Evolutionary conservation across 2,329 filamentous ascomycete genomes (phyloP), one percentile per base, ranked within the genome.

Genomic region (Corinectria fuckeliana): DNA sequence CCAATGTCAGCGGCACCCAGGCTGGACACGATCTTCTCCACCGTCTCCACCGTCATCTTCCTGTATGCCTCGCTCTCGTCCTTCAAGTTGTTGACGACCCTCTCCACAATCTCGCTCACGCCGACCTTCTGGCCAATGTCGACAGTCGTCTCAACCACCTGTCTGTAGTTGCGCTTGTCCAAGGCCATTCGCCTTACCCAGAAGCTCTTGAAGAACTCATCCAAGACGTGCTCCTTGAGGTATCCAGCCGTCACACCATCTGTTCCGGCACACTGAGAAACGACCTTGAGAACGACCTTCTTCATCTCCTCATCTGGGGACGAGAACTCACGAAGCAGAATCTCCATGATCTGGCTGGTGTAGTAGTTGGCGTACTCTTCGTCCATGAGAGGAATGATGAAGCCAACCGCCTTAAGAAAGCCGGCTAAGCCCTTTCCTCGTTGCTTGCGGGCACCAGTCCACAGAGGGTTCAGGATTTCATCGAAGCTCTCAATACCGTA

Each of bases 361-460:
- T 99, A 99, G 80, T 99, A 99, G 75, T 97, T 98, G 77, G 95
- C 94, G 75, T 97, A 98, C 74, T 99, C 95, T 77, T 99, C 95
- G 79, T 99, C 95, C 95, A 99, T 99, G 51, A 99, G 85, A 4
- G 95, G 95, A 63, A 99, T 98, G 72, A 99, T 97, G 75, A 95
- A 98, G 23, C 95, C 95, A 41, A 99, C 94, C 45, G 95, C 95
- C 79, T 99, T 99, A 62, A 99, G 82, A 77, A 97, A 99, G 13
- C 93, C 94, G 21, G 95, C 94, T 42, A 99, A 84, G 69, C 94
- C 93, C 76, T 99, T 99, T 63, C 95, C 95, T 72, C 95, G 89
- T 78, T 99, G 95, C 79, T 97, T 97, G 64, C 94, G 88, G 25
- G 93, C 94, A 59, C 95, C 95, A 5, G 92, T 97, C 95, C 95